Conservation (phyloP, 306 rosid species). For the Trifolium subterraneum region DNA sequence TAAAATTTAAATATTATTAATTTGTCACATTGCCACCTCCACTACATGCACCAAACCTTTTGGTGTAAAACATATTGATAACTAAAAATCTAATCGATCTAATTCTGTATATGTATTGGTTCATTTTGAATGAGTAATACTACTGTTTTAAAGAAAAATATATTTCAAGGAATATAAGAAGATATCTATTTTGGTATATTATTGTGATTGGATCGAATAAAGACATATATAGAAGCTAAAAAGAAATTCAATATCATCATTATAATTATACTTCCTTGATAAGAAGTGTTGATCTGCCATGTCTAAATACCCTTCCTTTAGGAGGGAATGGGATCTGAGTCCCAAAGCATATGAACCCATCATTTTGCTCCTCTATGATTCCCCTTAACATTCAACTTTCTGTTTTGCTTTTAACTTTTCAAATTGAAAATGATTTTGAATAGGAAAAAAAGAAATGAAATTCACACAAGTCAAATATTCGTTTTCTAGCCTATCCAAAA, state of each 20-base stretch:
- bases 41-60: too few relatives aligned
- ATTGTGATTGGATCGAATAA: not conserved
- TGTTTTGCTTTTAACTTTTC: slow-evolving; percentile 31
- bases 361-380: slow-evolving; percentile 30
- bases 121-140: too few relatives aligned
- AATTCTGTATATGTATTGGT: too few relatives aligned
- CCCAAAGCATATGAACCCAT: slow-evolving; percentile 36
- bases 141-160: too few relatives aligned
- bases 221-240: not conserved
- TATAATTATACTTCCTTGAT: not conserved
- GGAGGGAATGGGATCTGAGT: slow-evolving; percentile 8
- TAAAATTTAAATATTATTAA: too few relatives aligned
- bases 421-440: slow-evolving; percentile 38
- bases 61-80: too few relatives aligned
- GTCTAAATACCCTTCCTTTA: not conserved
- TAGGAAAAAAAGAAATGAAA: not conserved
- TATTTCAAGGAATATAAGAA: too few relatives aligned
- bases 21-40: too few relatives aligned
- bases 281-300: not conserved
- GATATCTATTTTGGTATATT: not conserved
- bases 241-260: not conserved
- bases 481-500: not conserved
- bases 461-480: slow-evolving; percentile 31
- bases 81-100: too few relatives aligned
- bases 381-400: not conserved